Percentiles rank a stretch among this genome's conserved stretches.
Conservation (phyloP, 1,139 yeast genomes). For the Candida gigantensis region DNA sequence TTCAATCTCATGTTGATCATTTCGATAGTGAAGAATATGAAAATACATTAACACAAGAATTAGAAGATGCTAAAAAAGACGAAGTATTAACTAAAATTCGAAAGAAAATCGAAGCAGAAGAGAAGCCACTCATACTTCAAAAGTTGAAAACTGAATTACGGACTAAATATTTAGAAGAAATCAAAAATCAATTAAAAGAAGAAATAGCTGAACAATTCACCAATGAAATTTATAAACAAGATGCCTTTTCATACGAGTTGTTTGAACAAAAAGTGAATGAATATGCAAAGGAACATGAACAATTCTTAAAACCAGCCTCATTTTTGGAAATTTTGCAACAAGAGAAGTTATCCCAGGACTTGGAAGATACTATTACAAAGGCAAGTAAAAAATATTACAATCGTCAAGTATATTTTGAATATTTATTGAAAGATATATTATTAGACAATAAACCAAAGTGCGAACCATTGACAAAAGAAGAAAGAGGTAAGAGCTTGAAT, state of each 20-base stretch:
- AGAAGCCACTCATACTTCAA: conserved; percentile 13
- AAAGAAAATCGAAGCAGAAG: conserved; percentile 9
- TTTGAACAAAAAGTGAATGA: conserved; percentile 24
- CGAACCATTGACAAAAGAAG: conserved; percentile 22
- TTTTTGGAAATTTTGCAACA: conserved; percentile 13
- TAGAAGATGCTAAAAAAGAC: conserved; percentile 15
- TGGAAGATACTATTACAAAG: conserved; percentile 15
- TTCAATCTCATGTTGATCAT: conserved; percentile 14
- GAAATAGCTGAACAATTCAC: conserved; percentile 23
- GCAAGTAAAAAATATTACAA: conserved; percentile 17
- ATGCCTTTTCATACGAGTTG: conserved; percentile 20
- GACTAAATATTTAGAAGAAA: conserved; percentile 14
- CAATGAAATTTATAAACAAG: conserved; percentile 19
- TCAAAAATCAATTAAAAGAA: conserved; percentile 19
- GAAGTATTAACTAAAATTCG: conserved; percentile 14
- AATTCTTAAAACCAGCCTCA: conserved; percentile 20
- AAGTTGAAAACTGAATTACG: conserved; percentile 14
- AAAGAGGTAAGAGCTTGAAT: conserved; percentile 22
- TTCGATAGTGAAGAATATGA: conserved; percentile 13
- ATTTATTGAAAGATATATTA: conserved; percentile 21
- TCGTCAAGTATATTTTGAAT: conserved; percentile 15
- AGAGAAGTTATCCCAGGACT: conserved; percentile 16
- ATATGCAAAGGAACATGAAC: conserved; percentile 20
- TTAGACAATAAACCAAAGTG: conserved; percentile 23
- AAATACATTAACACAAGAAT: conserved; percentile 14